These are phyloP conservation scores for Cucurbita ficifolia DNA, from an alignment of 306 rosid genomes.

Conservation along the genomic window DNA sequence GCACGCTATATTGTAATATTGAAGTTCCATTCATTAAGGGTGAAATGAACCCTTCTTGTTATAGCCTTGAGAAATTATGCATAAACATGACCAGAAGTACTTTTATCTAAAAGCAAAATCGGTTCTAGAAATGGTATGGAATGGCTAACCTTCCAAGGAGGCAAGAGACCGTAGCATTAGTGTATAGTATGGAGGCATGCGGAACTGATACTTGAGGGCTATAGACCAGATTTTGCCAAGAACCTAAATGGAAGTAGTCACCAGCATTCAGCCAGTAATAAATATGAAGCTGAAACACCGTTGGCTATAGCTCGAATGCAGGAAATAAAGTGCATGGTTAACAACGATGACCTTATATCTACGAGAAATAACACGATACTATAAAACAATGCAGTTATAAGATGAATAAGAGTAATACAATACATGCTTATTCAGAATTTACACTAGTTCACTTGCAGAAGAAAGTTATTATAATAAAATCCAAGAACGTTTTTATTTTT, in stretches of 20 bases:
- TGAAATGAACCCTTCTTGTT: not conserved
- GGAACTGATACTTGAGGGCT: constrained; percentile 79
- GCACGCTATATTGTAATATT: not conserved
- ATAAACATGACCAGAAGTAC: not conserved
- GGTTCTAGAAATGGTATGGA: not conserved
- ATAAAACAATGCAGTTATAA: not conserved
- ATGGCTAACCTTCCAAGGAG: constrained; percentile 69
- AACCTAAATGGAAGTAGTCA: constrained; percentile 43
- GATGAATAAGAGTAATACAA: not conserved
- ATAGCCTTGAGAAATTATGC: not conserved
- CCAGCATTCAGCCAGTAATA: constrained; percentile 1
- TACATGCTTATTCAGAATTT: not conserved
- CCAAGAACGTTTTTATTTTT: too few relatives aligned
- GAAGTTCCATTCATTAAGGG: not conserved
- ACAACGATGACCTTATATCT: not conserved
- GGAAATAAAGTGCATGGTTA: not conserved
- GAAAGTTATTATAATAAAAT: too few relatives aligned
- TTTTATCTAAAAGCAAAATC: not conserved
- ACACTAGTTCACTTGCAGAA: not conserved
- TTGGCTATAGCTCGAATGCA: not conserved
- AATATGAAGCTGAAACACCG: constrained; percentile 4
- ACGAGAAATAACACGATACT: not conserved
- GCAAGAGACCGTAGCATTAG: constrained; percentile 83
- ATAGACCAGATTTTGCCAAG: constrained; percentile 80
- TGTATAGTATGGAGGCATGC: constrained; percentile 93